Base-by-base conservation (phyloP, 352 stramenopile species). In the Phytophthora melonis region DNA sequence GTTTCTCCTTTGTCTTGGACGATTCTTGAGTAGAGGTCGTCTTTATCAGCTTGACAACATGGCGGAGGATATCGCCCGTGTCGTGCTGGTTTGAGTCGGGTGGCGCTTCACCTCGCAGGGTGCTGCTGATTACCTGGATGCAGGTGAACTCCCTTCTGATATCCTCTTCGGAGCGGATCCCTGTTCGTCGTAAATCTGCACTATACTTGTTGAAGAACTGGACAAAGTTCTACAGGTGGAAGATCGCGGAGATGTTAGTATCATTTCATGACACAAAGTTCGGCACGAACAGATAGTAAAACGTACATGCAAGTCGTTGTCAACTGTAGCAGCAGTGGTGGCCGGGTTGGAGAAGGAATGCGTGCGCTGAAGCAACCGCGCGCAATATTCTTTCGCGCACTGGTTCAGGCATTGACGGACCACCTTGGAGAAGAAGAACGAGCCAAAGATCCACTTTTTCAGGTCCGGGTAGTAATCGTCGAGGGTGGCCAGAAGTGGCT, bases 341-440 rank as follows among this genome's bases (percentile, higher is more conserved):
- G 65, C n/a, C 4, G 81, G 75, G 36, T 63, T 90, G 16, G 78
- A 50, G 57, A 96, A 91, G 21, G 77, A 82, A 59, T 89, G 77
- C 14, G 79, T 92, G 25, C 89, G 88, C 18, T 84, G 74, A 11
- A 89, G 30, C 16, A 96, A 68, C 0, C 86, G 80, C 19, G 91
- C 89, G 13, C 70, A 58, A 50, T 95, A 96, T 55, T 94, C 86
- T 18, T 79, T 87, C 0, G 78, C 72, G 45, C 88, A 94, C 16
- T 86, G 82, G 47, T 95, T 84, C 23, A 96, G 70, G 55, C 86
- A 88, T 50, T 89, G 82, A 0, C 88, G 88, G 19, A 96, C 78
- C 5, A 95, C 65, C 25, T 94, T 94, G 14, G 87, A 90, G 61
- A 95, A 95, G 77, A 96, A 96, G 70, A 96, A 96, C 3, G 87